Conservation (phyloP, 2,329 filamentous ascomycete genomes). For the Pyricularia sp. region DNA sequence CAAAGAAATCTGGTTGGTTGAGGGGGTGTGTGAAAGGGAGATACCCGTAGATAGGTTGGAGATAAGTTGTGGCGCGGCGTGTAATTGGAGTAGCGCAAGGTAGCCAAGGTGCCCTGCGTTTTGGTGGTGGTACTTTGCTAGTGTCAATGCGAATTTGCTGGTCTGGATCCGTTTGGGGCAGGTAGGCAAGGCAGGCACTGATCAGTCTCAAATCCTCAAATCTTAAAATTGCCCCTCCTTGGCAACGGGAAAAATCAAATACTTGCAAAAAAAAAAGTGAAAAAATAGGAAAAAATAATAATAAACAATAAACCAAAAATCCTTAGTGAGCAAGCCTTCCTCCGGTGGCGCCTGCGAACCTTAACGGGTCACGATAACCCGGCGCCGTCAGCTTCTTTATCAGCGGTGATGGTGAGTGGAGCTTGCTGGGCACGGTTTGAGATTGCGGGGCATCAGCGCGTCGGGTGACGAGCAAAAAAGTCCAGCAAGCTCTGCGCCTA, state of each 20-base stretch:
- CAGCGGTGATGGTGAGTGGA: not conserved
- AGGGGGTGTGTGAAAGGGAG: not conserved
- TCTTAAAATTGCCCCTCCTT: not conserved
- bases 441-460: not conserved
- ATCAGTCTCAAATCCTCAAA: not conserved
- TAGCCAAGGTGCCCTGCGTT: not conserved
- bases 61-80: not conserved
- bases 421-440: not conserved
- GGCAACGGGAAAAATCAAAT: not conserved
- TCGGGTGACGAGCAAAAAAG: not conserved
- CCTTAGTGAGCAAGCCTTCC: not conserved
- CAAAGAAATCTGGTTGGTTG: not conserved
- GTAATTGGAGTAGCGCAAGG: not conserved
- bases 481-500: not conserved
- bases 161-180: not conserved
- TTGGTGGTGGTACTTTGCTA: not conserved
- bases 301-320: not conserved
- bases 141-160: not conserved
- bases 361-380: not conserved
- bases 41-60: not conserved
- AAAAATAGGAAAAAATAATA: not conserved
- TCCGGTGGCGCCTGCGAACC: not conserved
- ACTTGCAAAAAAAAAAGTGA: not conserved
- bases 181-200: not conserved
- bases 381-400: not conserved